Conservation (phyloP, 495 filamentous ascomycete species). For the Penicillium robsamsonii region DNA sequence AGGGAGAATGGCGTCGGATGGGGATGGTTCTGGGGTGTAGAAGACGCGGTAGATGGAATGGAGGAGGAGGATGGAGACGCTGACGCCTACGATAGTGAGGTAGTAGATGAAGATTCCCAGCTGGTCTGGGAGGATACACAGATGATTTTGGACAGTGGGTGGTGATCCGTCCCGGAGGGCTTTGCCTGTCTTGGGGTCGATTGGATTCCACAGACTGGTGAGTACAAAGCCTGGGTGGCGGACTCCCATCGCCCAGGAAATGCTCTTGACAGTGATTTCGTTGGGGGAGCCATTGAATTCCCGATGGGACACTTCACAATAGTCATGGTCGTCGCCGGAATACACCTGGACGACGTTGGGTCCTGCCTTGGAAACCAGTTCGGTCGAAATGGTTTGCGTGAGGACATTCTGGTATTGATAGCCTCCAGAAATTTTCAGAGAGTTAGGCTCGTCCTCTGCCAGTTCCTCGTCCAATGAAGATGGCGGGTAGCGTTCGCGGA, state of each 20-base stretch:
- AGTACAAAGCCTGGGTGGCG: conserved; percentile 82
- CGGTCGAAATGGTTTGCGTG: conserved; percentile 64
- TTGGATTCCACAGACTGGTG: conserved; percentile 87
- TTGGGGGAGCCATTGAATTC: conserved; percentile 64
- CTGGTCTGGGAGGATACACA: conserved; percentile 90
- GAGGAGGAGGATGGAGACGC: conserved; percentile 55
- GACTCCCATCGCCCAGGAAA: conserved; percentile 97
- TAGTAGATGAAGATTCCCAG: conserved; percentile 80
- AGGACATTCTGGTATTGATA: conserved; percentile 99
- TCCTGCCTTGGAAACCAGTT: conserved; percentile 68
- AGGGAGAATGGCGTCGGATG: conserved; percentile 34
- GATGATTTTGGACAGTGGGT: conserved; percentile 76
- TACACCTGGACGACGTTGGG: conserved; percentile 73
- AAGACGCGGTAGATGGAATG: conserved; percentile 56
- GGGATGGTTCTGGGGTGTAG: conserved; percentile 17
- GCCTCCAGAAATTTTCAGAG: conserved; percentile 69
- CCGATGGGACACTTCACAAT: conserved; percentile 82
- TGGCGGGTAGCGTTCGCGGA: conserved; percentile 77
- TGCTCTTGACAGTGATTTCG: conserved; percentile 92
- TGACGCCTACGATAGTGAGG: conserved; percentile 57
- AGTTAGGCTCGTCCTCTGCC: conserved; percentile 70
- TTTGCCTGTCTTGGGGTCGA: conserved; percentile 61
- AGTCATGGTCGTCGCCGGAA: conserved; percentile 97
- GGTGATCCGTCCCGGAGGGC: conserved; percentile 40
- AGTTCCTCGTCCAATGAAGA: conserved; percentile 55